Conservation (phyloP, 768 basidiomycete genomes). For the Mycena polygramma region DNA sequence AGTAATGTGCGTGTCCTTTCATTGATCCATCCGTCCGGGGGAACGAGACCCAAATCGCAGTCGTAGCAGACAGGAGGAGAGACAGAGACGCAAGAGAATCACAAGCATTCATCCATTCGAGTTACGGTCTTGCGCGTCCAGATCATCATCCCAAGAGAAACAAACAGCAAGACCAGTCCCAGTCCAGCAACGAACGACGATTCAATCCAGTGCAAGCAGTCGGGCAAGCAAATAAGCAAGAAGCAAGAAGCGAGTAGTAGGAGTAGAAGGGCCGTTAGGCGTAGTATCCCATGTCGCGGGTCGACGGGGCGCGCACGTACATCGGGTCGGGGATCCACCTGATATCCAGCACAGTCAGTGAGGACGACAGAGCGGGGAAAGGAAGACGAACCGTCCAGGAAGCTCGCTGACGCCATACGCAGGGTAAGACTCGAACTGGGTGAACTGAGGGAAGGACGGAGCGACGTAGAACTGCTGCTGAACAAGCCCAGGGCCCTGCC, state of each 20-base stretch:
- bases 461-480: constrained; percentile 23
- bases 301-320: constrained; percentile 32
- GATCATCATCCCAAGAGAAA: constrained; percentile 6
- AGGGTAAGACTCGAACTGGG: constrained; percentile 20
- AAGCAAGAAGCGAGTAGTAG: constrained; percentile 31
- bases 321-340: constrained; percentile 36
- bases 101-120: constrained; percentile 20
- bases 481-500: constrained; percentile 12
- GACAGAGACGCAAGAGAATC: constrained; percentile 18
- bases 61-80: constrained; percentile 7
- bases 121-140: constrained; percentile 24
- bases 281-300: constrained; percentile 37
- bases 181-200: constrained; percentile 30
- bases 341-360: neutral
- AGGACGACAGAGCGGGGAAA: neutral
- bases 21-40: constrained; percentile 22
- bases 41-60: constrained; percentile 11
- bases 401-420: constrained; percentile 24
- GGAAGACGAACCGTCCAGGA: constrained; percentile 23
- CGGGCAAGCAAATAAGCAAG: constrained; percentile 35
- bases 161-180: constrained; percentile 20
- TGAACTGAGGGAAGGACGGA: constrained; percentile 20
- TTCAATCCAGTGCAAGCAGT: constrained; percentile 35
- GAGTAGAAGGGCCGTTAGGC: constrained; percentile 31
- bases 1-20: constrained; percentile 34